phyloP scores from a whole-genome alignment of 768 basidiomycete species.

The Podaxis rugospora region DNA sequence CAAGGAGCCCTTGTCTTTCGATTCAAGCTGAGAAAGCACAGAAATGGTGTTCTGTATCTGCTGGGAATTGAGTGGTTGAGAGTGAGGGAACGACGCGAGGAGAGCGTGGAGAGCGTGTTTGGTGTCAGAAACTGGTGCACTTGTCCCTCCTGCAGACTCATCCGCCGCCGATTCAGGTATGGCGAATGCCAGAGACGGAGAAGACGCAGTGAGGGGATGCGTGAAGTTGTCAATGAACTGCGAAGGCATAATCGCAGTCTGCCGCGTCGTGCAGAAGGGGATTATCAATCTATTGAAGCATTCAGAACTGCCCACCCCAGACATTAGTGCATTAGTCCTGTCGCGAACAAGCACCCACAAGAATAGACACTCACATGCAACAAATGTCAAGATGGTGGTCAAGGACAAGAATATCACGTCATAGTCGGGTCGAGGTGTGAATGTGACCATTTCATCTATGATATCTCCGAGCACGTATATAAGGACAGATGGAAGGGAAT shows the following conservation, averaged over 20 bases:
- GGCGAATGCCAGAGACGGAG: constrained; percentile 17
- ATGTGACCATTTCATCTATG: background rate
- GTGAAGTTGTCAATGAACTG: constrained; percentile 36
- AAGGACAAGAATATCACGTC: background rate
- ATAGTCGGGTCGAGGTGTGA: background rate
- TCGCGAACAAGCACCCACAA: background rate
- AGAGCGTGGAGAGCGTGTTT: constrained; percentile 34
- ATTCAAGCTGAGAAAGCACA: constrained; percentile 24
- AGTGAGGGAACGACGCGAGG: constrained; percentile 32
- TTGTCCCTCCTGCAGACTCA: background rate
- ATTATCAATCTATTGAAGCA: background rate
- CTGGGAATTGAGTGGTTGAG: constrained; percentile 19
- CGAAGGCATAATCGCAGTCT: constrained; percentile 26
- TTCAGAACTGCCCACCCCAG: background rate
- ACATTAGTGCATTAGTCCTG: background rate
- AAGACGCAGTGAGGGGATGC: constrained; percentile 24
- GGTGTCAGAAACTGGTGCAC: background rate
- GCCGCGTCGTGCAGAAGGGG: background rate
- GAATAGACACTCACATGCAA: background rate
- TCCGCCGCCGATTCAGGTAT: background rate
- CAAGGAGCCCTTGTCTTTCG: background rate
- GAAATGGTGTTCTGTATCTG: constrained; percentile 22
- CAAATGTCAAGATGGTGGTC: background rate
- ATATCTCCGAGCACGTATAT: background rate
- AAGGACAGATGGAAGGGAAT: background rate